Conservation (phyloP, 257 asterid species). For the Solanum piurae region DNA sequence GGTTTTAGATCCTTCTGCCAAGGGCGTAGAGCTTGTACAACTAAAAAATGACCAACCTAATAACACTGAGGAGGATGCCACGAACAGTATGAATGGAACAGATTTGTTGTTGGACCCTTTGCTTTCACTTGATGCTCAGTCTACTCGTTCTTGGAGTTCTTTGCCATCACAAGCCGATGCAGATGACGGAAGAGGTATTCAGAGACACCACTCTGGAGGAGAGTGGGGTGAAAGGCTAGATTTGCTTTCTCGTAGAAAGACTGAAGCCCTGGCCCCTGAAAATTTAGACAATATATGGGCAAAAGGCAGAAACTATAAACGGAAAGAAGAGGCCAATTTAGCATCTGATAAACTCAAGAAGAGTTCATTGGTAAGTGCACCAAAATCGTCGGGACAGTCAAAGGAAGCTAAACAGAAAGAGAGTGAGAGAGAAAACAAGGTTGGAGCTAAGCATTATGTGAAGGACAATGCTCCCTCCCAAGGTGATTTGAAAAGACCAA, state of each 20-base stretch:
- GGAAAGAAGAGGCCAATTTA: constrained; percentile 32
- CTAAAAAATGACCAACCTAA: constrained; percentile 55
- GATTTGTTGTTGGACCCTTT: constrained; percentile 65
- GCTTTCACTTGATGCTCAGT: constrained; percentile 58
- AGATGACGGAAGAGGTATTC: constrained; percentile 42
- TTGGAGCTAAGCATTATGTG: neutral
- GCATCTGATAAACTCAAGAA: constrained; percentile 18
- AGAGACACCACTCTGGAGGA: constrained; percentile 47
- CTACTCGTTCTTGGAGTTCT: constrained; percentile 68
- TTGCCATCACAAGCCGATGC: constrained; percentile 32
- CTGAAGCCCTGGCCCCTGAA: constrained; percentile 76
- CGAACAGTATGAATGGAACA: constrained; percentile 18
- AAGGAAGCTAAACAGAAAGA: constrained; percentile 31
- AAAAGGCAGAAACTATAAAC: constrained; percentile 70
- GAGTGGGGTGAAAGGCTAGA: constrained; percentile 83
- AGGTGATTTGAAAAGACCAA: neutral
- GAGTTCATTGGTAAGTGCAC: constrained; percentile 25
- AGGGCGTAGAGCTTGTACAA: constrained; percentile 88
- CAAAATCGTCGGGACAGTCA: constrained; percentile 32
- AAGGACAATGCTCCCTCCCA: neutral
- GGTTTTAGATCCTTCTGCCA: constrained; percentile 58
- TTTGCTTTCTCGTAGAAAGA: constrained; percentile 63
- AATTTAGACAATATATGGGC: constrained; percentile 94
- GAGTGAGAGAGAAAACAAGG: constrained; percentile 8
- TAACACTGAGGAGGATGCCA: constrained; percentile 16